These are phyloP conservation scores for Leonotis leonurus DNA, from an alignment of 257 asterid species.

Conservation along the genomic window DNA sequence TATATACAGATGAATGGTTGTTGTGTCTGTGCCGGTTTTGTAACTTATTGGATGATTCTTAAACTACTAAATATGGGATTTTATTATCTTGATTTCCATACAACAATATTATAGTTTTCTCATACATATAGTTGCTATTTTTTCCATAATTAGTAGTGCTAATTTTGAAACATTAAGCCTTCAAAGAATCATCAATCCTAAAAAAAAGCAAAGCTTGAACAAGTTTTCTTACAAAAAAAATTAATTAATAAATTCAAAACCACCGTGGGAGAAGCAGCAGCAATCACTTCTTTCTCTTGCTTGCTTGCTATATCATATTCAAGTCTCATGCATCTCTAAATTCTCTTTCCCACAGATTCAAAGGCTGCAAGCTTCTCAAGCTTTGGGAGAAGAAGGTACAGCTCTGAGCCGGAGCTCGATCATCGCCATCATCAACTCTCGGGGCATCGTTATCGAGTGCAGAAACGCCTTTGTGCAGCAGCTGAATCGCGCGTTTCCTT, in stretches of 20 bases:
- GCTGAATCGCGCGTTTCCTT: slow-evolving; percentile 20
- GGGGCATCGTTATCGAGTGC: neutral
- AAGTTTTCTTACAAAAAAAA: no score
- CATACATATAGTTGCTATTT: no score
- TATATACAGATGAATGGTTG: slow-evolving; percentile 2
- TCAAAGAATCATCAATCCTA: no score
- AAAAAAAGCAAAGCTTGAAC: no score
- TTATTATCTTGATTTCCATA: neutral
- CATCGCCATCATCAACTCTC: slow-evolving; percentile 1
- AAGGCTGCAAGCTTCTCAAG: slow-evolving; percentile 13
- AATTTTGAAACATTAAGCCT: no score
- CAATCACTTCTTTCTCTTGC: neutral
- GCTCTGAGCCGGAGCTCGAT: neutral
- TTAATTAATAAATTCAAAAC: no score
- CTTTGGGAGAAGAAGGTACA: slow-evolving; percentile 10
- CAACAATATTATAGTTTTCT: neutral
- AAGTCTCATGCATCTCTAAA: slow-evolving; percentile 18
- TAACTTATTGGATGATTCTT: neutral
- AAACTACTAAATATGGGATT: neutral
- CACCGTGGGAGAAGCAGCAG: no score
- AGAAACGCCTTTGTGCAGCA: neutral
- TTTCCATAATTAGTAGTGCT: neutral
- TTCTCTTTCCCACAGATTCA: slow-evolving; percentile 23
- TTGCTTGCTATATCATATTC: no score
- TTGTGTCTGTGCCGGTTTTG: neutral